Evolutionary conservation across 495 filamentous ascomycete species (phyloP), one percentile per base, ranked within the genome.

Genomic region (Jackrogersella multiformis): DNA sequence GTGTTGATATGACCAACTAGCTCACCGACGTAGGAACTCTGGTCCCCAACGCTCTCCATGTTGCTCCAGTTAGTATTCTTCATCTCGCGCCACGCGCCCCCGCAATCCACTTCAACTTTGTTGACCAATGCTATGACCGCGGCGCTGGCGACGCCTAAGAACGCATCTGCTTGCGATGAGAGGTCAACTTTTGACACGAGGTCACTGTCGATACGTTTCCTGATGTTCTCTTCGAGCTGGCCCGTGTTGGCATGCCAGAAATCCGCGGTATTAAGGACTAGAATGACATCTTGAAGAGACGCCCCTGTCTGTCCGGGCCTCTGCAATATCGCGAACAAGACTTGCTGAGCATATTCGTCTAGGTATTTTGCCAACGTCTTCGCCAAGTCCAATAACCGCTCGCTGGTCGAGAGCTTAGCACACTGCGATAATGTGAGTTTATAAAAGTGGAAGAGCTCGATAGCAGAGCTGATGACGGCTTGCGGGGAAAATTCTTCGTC

Each of bases 361-460:
- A 99, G 83, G 68, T 98, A 97, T 76, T 96, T 97, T 7, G 90
- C 92, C 54, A 97, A 88, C 0, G 89, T 92, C 72, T 85, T 90
- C 0, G 92, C 88, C 16, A 99, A 79, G 67, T 99, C 95, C 0
- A 96, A 85, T 23, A 99, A 84, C 60, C 92, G 89, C 55, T 87
- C 86, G 13, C 94, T 92, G 0, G 93, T 96, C 0, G 95, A 97
- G 1, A 99, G 86, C 77, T 97, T 98, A 9, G 96, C 93, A 74
- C 95, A 99, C 78, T 98, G 96, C 4, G 93, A 90, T 12, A 99
- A 80, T 2, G 91, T 92, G 41, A 92, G 84, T 36, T 96, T 91
- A 76, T 99, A 99, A 70, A 97, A 97, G 63, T 94, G 92, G 78
- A 99, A 99, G 9, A 99, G 87, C 72, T 99, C 95, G 45, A 94